phyloP scores from a whole-genome alignment of 345 rosid species.

The Punica granatum region DNA sequence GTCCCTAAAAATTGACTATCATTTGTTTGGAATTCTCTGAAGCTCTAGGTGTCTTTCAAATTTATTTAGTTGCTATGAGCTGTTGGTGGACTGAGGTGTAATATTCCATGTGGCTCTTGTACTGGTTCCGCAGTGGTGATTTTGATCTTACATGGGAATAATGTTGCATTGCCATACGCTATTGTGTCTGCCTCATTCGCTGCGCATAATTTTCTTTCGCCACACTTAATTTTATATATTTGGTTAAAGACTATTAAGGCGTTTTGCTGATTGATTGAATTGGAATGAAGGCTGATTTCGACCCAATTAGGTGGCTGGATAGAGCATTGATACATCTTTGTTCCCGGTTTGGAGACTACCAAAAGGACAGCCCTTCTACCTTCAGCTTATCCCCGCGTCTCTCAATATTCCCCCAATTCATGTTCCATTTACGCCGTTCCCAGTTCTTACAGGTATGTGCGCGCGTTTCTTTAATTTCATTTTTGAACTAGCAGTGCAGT shows the following conservation, averaged over 20 bases:
- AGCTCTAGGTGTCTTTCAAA: background rate
- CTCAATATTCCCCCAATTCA: constrained; percentile 81
- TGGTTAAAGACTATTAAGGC: background rate
- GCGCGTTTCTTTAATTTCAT: background rate
- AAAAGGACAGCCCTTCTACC: constrained; percentile 70
- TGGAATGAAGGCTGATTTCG: constrained; percentile 64
- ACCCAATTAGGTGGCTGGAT: constrained; percentile 94
- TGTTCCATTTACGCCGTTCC: constrained; percentile 88
- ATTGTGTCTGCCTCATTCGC: background rate
- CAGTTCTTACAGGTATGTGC: constrained; percentile 86
- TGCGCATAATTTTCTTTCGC: background rate
- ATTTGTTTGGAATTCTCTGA: background rate
- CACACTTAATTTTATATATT: background rate
- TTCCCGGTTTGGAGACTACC: constrained; percentile 80
- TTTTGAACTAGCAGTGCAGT: background rate
- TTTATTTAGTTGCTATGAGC: background rate
- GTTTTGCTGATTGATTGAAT: constrained; percentile 11
- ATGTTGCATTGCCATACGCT: background rate
- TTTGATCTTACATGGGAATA: background rate
- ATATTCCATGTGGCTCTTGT: background rate
- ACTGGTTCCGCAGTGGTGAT: background rate
- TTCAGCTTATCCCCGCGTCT: constrained; percentile 76
- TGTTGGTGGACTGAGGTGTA: background rate
- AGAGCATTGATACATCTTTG: constrained; percentile 80
- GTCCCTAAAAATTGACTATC: no score